phyloP scores from a whole-genome alignment of 2,329 filamentous ascomycete genomes.

The Colletotrichum sp. region DNA sequence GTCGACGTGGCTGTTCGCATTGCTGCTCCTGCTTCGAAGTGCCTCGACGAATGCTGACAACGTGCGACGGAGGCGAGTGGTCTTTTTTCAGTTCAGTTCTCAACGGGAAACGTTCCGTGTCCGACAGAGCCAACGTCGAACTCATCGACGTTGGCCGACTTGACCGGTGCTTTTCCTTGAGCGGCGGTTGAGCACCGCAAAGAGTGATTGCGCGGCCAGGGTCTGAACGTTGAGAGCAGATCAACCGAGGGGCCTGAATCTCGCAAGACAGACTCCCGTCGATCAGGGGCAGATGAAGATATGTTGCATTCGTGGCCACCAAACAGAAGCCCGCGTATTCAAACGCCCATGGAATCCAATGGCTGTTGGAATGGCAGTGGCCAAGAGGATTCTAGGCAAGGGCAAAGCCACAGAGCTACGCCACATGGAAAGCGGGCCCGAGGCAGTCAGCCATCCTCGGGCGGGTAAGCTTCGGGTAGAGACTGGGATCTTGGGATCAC shows the following conservation, averaged over 20 bases:
- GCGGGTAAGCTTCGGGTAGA: background rate
- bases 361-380: background rate
- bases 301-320: background rate
- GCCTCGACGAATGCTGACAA: background rate
- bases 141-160: background rate
- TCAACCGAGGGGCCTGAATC: background rate
- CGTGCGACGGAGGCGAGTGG: background rate
- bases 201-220: background rate
- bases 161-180: background rate
- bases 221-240: background rate
- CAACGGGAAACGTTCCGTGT: background rate
- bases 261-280: background rate
- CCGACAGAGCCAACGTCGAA: background rate
- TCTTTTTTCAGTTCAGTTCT: background rate
- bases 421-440: background rate
- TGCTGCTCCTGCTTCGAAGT: background rate
- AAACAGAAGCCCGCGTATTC: background rate
- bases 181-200: background rate
- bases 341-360: background rate
- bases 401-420: background rate
- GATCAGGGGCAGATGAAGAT: background rate
- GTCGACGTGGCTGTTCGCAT: background rate
- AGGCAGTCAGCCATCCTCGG: background rate
- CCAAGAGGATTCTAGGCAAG: background rate
- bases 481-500: background rate